Base-by-base conservation (phyloP, 2,329 filamentous ascomycete genomes). In the Boeremia lycopersici region DNA sequence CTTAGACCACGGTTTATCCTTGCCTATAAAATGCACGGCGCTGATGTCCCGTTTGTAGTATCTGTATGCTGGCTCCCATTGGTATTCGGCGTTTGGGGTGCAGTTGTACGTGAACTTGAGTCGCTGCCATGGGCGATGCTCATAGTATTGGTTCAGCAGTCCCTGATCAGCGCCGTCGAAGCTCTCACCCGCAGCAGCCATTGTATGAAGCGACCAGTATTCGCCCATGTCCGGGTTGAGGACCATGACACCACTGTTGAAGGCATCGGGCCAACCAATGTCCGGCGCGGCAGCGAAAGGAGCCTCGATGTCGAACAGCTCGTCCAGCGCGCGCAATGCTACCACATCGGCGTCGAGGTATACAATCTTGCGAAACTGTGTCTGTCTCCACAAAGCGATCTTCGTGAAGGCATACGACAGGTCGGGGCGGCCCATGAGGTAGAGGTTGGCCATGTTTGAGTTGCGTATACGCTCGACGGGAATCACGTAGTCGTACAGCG, bases 81-180 rank as follows among this genome's bases (percentile, higher is more conserved):
- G 95, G 78, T 99, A 99, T 74, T 96, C 92, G 23, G 89, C 93
- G 59, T 91, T 97, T 1, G 95, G 95, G 0, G 95, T 99, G 75
- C 95, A 95, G 74, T 99, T 99, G 81, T 98, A 99, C 45, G 88
- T 89, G 77, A 99, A 99, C 77, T 90, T 93, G 70, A 99, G 77
- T 62, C 93, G 87, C 76, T 97, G 88, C 84, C 88, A 96, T 57
- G 84, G 74, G 43, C 74, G 85, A 72, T 88, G 81, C 77, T 89
- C 84, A 78, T 95, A 99, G 77, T 98, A 89, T 83, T 96, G 93
- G 75, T 99, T 99, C 65, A 99, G 79, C 46, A 99, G 80, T 50
- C 95, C 95, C 77, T 99, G 95, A 73, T 99, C 95, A 33, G 95
- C 95, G 43, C 95, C 95, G 73, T 99, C 95, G 71, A 99, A 99